phyloP scores from a whole-genome alignment of 2,329 filamentous ascomycete genomes.

The Claviceps pazoutovae region DNA sequence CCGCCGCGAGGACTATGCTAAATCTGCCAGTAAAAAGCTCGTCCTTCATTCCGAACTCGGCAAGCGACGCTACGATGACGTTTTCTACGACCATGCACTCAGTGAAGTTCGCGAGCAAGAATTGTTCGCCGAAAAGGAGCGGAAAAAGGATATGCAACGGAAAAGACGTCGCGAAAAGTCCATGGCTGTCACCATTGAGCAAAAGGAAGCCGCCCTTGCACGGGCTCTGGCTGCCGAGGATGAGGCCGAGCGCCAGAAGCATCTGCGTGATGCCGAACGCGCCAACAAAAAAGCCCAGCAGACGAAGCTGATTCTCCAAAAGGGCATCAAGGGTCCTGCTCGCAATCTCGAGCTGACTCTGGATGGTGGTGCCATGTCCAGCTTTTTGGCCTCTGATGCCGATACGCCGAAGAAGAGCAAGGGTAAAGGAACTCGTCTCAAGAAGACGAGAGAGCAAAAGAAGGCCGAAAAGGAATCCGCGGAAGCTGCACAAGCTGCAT shows the following conservation, averaged over 20 bases:
- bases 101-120: conserved; percentile 82
- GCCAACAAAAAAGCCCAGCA: conserved; percentile 87
- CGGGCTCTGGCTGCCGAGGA: conserved; percentile 68
- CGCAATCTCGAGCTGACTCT: conserved; percentile 62
- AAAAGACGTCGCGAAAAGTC: conserved; percentile 93
- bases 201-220: conserved; percentile 70
- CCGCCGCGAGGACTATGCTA: conserved; percentile 45
- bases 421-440: conserved; percentile 53
- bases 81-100: conserved; percentile 68
- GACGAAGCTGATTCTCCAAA: conserved; percentile 75
- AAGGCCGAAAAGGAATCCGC: conserved; percentile 70
- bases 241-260: conserved; percentile 66
- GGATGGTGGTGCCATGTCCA: conserved; percentile 73
- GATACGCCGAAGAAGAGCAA: conserved; percentile 41
- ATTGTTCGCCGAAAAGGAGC: conserved; percentile 88
- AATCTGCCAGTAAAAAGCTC: conserved; percentile 46
- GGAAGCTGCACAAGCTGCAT: conserved; percentile 72
- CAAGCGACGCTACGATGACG: conserved; percentile 60
- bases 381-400: conserved; percentile 57
- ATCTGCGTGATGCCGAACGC: conserved; percentile 73
- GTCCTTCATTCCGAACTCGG: conserved; percentile 55
- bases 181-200: conserved; percentile 82
- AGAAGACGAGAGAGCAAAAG: conserved; percentile 84
- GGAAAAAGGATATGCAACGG: conserved; percentile 99
- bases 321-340: conserved; percentile 68